Evolutionary conservation across 1,284 basidiomycete genomes (phyloP), one percentile per base, ranked within the genome.

Genomic region (Ustilago tritici): DNA sequence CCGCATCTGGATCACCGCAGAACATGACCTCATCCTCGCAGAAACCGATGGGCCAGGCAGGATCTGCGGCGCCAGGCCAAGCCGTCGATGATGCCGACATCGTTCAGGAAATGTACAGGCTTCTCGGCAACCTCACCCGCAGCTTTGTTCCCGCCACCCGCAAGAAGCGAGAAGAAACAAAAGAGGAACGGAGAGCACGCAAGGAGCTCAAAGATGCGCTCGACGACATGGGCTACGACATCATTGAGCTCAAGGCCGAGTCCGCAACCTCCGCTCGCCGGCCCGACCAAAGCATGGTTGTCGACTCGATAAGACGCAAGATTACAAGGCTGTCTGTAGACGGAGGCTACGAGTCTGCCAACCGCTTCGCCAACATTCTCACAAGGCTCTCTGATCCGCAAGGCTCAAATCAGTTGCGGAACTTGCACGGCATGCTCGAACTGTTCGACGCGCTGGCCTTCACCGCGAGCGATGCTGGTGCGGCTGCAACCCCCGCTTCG

Each of bases 161-260:
- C 31, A 78, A 78, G 60, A 74, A 70, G 65, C 64, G 71, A 10
- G 76, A 74, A 9, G 76, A 78, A 43, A 62, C 64, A 14, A 65
- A 67, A 23, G 68, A 78, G 38, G 71, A 78, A 23, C 54, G 70
- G 14, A 58, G 65, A 49, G 58, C 61, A 41, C 67, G 76, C 41
- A 74, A 71, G 49, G 71, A 70, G 62, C 76, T 74, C 47, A 74
- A 74, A 38, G 70, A 74, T 65, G 57, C 67, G 4, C 71, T 78
- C 10, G 76, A 78, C 31, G 76, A 78, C 34, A 74, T 70, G 76
- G 68, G 71, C 46, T 74, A 74, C 67, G 71, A 78, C 43, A 74
- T 74, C 36, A 74, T 78, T 52, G 70, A 78, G 64, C 65, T 74
- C 41, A 70, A 71, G 57, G 76, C 68, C 6, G 61, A 74, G 32